These are phyloP conservation scores for Eucalyptus polyanthemos DNA, from an alignment of 345 rosid species.

Conservation along the genomic window DNA sequence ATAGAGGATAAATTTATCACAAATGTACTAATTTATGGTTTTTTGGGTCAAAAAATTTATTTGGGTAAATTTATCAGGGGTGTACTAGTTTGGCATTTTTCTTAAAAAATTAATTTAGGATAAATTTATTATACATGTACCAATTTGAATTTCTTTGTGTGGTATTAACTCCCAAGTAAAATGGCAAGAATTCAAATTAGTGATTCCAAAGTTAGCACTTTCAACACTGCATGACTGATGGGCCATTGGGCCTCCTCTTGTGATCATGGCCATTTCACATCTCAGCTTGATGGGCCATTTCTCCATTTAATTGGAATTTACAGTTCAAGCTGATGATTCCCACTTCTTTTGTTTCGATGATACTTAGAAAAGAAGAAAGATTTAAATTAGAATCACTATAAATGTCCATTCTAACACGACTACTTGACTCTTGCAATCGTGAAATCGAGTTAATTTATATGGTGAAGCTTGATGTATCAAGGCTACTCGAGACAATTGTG, in stretches of 20 bases:
- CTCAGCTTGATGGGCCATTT: not conserved
- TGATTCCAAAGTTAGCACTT: not conserved
- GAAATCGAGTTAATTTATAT: not conserved
- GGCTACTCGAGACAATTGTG: not conserved
- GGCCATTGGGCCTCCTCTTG: not conserved
- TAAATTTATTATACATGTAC: too few species aligned
- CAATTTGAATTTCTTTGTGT: too few species aligned
- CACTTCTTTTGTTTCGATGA: not conserved
- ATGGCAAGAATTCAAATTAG: not conserved
- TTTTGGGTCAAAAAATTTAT: too few species aligned
- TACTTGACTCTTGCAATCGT: not conserved
- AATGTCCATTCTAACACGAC: not conserved
- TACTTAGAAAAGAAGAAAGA: not conserved
- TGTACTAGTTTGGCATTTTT: accelerated
- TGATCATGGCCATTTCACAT: not conserved
- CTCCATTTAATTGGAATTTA: not conserved
- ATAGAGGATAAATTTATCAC: too few species aligned
- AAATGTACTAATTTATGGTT: too few species aligned
- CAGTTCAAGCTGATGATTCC: not conserved
- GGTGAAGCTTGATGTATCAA: not conserved
- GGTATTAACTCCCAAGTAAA: not conserved
- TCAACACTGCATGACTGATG: not conserved
- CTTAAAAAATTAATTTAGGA: too few species aligned
- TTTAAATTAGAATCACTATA: not conserved
- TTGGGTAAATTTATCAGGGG: accelerated